Evolutionary conservation across 2,329 filamentous ascomycete genomes (phyloP).

Genomic region (Fusarium phyllophilum): DNA sequence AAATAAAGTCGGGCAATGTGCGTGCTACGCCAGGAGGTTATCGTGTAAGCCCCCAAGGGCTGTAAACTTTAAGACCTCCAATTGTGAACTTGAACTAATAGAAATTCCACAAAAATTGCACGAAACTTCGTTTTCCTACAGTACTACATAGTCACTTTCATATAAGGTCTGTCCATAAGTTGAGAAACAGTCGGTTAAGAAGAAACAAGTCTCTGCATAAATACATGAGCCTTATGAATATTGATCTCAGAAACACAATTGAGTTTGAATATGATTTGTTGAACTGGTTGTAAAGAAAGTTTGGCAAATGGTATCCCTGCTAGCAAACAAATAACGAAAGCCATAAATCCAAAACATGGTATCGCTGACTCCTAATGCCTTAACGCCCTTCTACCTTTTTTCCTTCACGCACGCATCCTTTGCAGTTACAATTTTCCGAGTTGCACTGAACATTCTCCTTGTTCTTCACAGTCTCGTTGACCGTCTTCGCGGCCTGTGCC

Average conservation of each 20-base stretch:
- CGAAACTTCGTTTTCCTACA: neutral
- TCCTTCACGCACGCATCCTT: neutral
- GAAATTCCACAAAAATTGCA: neutral
- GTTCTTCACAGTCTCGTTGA: neutral
- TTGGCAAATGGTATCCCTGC: neutral
- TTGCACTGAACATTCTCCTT: neutral
- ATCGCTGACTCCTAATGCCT: conserved; percentile 34
- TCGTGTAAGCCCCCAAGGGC: neutral
- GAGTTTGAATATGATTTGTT: neutral
- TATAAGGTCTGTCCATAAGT: neutral
- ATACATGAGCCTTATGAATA: neutral
- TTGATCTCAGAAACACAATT: neutral
- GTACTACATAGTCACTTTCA: neutral
- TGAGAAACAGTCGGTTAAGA: neutral
- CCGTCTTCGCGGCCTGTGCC: neutral
- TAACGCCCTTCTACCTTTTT: conserved; percentile 26
- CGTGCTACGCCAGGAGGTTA: no score
- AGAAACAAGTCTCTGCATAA: neutral
- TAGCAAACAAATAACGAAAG: conserved; percentile 8
- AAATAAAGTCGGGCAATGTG: neutral
- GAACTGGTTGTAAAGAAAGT: neutral
- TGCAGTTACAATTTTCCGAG: neutral
- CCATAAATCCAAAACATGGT: conserved; percentile 25
- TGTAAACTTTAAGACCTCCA: neutral
- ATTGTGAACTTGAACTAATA: neutral